Evolutionary conservation across 2,329 filamentous ascomycete species (phyloP).

Genomic region (Fusarium goolgardi): DNA sequence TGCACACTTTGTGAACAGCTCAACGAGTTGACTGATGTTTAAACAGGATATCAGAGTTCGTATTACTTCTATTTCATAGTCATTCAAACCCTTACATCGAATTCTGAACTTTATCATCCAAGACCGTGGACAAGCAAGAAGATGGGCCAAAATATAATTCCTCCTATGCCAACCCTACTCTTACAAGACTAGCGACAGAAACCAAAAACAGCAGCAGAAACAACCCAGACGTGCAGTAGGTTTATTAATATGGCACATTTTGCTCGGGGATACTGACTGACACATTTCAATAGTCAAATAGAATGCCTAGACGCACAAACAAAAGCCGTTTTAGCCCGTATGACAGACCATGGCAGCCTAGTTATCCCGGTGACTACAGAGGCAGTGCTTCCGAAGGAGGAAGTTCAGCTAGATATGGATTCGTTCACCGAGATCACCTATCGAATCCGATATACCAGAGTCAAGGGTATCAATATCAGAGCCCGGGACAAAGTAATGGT

Average conservation of each 20-base stretch:
- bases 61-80: too few relatives aligned
- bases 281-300: neutral
- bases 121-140: too few relatives aligned
- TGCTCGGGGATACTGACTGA: neutral
- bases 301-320: neutral
- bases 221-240: neutral
- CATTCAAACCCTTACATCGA: too few relatives aligned
- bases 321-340: neutral
- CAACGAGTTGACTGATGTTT: too few relatives aligned
- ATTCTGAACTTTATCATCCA: too few relatives aligned
- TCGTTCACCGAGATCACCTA: too few relatives aligned
- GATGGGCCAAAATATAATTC: neutral
- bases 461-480: neutral
- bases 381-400: neutral
- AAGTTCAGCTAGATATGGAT: neutral
- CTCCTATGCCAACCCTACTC: neutral
- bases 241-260: neutral
- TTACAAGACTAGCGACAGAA: neutral
- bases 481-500: too few relatives aligned
- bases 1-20: too few relatives aligned
- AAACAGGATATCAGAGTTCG: too few relatives aligned
- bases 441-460: too few relatives aligned
- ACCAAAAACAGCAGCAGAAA: too few relatives aligned
- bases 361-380: neutral
- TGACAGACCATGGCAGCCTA: neutral